Conservation (phyloP, 140 eudicot genomes). For the Flaveria floridana region DNA sequence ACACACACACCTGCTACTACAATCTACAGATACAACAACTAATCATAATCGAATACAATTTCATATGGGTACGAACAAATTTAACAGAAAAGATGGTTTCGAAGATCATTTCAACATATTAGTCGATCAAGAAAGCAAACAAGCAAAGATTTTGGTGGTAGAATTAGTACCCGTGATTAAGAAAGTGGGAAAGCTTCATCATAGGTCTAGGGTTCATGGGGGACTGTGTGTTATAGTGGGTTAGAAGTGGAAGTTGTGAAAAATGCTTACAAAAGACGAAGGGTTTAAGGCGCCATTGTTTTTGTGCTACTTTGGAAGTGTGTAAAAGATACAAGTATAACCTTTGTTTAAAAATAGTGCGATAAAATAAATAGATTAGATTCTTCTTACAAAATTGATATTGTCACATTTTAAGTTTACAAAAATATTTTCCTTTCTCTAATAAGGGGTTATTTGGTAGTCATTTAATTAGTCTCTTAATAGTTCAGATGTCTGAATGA, state of each 20-base stretch:
- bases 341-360: too few species aligned
- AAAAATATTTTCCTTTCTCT: too few species aligned
- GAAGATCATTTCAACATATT: neutral
- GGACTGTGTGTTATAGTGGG: neutral
- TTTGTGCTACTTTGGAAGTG: neutral
- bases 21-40: neutral
- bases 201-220: constrained; percentile 40
- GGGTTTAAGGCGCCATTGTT: constrained; percentile 34
- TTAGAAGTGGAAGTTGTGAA: neutral
- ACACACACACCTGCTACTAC: neutral
- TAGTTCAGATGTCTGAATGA: too few species aligned
- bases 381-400: too few species aligned
- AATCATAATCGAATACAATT: neutral
- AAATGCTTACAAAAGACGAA: neutral
- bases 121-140: neutral
- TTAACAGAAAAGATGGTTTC: neutral
- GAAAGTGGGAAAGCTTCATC: constrained; percentile 34
- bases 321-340: too few species aligned
- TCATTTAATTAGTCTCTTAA: too few species aligned
- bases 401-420: too few species aligned
- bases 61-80: neutral
- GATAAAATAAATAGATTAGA: too few species aligned
- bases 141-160: neutral
- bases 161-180: constrained; percentile 30
- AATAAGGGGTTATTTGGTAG: too few species aligned